Percentiles rank a stretch among this genome's conserved stretches.
These are phyloP conservation scores for Coniella vitis DNA, from an alignment of 2,329 filamentous ascomycete species.

Conservation along the genomic window DNA sequence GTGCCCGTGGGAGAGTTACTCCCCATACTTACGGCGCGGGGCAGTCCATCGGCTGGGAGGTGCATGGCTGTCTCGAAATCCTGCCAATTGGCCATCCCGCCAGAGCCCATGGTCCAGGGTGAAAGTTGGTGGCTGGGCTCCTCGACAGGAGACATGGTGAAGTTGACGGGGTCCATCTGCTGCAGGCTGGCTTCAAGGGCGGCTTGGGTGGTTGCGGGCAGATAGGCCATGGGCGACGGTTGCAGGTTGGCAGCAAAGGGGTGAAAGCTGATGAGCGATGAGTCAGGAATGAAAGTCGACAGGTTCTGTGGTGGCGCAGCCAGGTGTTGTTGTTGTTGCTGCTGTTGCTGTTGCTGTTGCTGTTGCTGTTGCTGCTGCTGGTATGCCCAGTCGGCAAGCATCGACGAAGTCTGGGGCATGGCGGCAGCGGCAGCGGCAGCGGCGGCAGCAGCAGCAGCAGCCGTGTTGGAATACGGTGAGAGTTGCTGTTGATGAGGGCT, in stretches of 20 bases:
- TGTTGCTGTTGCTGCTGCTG: conserved; percentile 24
- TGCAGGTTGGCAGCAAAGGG: conserved; percentile 46
- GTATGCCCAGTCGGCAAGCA: conserved; percentile 56
- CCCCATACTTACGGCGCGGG: conserved; percentile 38
- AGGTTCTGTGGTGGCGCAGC: conserved; percentile 39
- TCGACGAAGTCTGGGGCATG: conserved; percentile 40
- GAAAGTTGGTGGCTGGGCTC: conserved; percentile 33
- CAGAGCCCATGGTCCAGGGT: conserved; percentile 25
- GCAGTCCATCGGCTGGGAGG: conserved; percentile 34
- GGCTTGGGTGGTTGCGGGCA: conserved; percentile 55
- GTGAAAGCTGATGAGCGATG: conserved; percentile 46
- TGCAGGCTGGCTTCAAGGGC: conserved; percentile 54
- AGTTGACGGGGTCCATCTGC: conserved; percentile 51
- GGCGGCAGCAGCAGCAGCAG: no score
- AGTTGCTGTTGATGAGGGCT: conserved; percentile 48
- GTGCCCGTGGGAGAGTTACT: conserved; percentile 69
- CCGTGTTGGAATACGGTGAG: conserved; percentile 37
- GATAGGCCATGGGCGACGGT: conserved; percentile 52
- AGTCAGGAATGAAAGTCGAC: conserved; percentile 50
- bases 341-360: conserved; percentile 27
- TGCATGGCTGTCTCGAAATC: conserved; percentile 65
- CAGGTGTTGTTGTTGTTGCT: conserved; percentile 27
- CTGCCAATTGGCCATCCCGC: conserved; percentile 68
- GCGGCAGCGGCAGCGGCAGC: conserved; percentile 21
- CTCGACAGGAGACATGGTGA: conserved; percentile 52